phyloP scores from a whole-genome alignment of 192 early-diverging fungal genomes.

The Mortierella antarctica region DNA sequence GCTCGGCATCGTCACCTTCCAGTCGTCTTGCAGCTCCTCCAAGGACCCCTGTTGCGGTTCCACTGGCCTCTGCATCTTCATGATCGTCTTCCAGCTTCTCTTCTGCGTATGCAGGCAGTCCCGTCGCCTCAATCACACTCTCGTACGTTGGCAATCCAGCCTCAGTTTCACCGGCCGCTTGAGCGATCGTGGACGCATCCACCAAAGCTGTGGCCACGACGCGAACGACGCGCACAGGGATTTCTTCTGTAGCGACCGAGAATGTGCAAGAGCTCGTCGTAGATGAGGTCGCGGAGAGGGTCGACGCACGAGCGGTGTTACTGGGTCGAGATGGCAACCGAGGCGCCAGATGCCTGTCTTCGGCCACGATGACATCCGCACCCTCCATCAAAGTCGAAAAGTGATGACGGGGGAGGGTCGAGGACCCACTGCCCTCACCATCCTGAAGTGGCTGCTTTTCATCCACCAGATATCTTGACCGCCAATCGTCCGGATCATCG shows the following conservation, averaged over 20 bases:
- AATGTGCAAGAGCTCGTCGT: neutral
- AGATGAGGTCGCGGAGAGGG: neutral
- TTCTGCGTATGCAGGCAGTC: slow-evolving; percentile 46
- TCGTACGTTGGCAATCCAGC: slow-evolving; percentile 46
- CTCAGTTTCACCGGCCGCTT: slow-evolving; percentile 41
- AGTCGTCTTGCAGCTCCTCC: slow-evolving; percentile 45
- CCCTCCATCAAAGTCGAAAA: too few species aligned
- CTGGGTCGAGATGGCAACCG: neutral
- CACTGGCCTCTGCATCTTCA: slow-evolving; percentile 50
- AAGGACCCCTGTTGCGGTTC: slow-evolving; percentile 35
- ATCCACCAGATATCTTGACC: neutral
- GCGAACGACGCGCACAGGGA: slow-evolving; percentile 43
- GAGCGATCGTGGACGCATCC: slow-evolving; percentile 42
- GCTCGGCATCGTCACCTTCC: slow-evolving; percentile 40
- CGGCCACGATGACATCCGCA: neutral
- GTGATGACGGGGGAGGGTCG: slow-evolving; percentile 5
- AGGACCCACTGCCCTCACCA: slow-evolving; percentile 13
- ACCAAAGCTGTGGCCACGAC: slow-evolving; percentile 40
- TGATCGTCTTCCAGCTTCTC: slow-evolving; percentile 49
- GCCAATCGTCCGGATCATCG: neutral
- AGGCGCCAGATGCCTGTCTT: neutral
- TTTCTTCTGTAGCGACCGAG: slow-evolving; percentile 43
- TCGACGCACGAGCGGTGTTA: neutral
- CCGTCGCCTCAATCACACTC: slow-evolving; percentile 53
- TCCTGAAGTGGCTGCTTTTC: slow-evolving; percentile 18